These are phyloP conservation scores for Linaria vulgaris DNA, from an alignment of 257 asterid genomes.

Conservation along the genomic window DNA sequence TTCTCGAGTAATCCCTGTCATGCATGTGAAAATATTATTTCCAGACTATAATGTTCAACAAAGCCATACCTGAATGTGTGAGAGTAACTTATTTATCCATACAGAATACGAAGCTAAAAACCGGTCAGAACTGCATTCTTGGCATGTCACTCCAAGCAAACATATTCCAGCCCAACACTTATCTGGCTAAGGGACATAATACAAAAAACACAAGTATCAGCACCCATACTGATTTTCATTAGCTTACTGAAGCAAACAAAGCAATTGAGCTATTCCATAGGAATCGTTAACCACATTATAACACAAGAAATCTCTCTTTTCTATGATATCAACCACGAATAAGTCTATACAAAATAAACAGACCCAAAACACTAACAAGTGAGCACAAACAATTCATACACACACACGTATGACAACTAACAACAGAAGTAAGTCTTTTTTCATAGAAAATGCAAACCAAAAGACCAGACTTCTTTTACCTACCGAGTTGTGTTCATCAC, in stretches of 20 bases:
- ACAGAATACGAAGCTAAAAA: conserved; percentile 62
- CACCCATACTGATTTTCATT: background rate
- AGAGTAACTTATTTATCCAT: conserved; percentile 66
- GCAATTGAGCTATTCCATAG: background rate
- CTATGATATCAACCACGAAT: background rate
- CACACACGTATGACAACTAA: background rate
- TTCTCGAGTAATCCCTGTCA: background rate
- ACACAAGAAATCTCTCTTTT: background rate
- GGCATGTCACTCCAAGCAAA: conserved; percentile 85
- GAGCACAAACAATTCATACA: too few species aligned
- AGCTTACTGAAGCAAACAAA: background rate
- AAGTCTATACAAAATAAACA: too few species aligned
- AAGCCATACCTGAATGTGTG: conserved; percentile 64
- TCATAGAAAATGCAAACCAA: background rate
- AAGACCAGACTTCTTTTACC: too few species aligned
- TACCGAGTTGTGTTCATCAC: too few species aligned
- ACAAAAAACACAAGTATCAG: conserved; percentile 24
- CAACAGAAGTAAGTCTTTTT: too few species aligned
- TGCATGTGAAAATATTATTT: too few species aligned
- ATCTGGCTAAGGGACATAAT: conserved; percentile 55
- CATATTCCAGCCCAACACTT: conserved; percentile 88
- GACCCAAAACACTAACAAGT: too few species aligned
- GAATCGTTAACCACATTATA: background rate
- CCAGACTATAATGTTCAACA: conserved; percentile 7
- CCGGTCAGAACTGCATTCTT: conserved; percentile 82